A percentile compares a stretch with the other conserved stretches of the same genome.
These are phyloP conservation scores for Teratosphaeria viscida DNA, from an alignment of 2,329 filamentous ascomycete species.

Conservation along the genomic window DNA sequence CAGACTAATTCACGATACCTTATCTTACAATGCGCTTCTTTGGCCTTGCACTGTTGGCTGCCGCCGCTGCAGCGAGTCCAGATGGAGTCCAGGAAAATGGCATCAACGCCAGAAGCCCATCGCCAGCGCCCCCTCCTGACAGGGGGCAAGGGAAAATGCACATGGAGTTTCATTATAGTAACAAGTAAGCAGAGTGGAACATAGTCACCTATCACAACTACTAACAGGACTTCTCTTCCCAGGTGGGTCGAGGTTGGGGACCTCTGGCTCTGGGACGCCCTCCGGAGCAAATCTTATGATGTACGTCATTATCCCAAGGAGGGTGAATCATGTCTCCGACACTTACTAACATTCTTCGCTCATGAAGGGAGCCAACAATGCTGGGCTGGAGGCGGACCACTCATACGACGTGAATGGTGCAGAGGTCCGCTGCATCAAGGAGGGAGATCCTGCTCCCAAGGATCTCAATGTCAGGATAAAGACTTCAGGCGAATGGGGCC, in stretches of 20 bases:
- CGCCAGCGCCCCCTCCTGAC: background rate
- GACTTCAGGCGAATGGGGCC: background rate
- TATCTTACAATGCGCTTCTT: background rate
- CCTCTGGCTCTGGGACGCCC: background rate
- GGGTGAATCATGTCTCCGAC: background rate
- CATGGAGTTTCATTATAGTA: background rate
- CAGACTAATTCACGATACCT: background rate
- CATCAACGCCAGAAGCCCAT: background rate
- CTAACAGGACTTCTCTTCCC: background rate
- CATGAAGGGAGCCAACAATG: background rate
- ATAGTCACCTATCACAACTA: background rate
- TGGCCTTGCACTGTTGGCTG: background rate
- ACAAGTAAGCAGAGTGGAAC: background rate
- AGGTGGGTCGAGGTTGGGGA: background rate
- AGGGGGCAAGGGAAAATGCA: background rate
- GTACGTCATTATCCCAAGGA: background rate
- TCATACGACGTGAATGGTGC: background rate
- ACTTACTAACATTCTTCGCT: background rate
- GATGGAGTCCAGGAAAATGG: background rate
- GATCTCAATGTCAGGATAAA: background rate
- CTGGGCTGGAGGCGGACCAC: background rate
- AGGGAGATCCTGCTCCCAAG: background rate
- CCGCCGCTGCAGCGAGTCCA: background rate
- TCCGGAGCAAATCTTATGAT: background rate
- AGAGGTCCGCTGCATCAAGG: background rate